Percentiles rank a stretch among this genome's conserved stretches.
Evolutionary conservation across 495 filamentous ascomycete genomes (phyloP).

Genomic region (Xylaria intraflava): DNA sequence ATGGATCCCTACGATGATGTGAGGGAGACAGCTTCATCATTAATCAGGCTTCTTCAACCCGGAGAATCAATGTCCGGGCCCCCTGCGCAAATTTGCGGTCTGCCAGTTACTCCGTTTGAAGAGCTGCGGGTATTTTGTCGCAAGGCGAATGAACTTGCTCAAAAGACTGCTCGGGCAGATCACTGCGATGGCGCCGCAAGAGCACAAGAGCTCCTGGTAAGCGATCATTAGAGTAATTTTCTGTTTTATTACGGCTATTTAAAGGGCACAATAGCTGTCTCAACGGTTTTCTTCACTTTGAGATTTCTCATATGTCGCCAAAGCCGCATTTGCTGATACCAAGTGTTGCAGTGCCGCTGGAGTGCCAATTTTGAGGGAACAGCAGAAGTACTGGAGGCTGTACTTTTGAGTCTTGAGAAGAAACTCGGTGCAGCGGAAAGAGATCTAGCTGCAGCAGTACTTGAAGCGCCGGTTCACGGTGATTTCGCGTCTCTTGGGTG

Average conservation of each 20-base stretch:
- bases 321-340: constrained; percentile 2
- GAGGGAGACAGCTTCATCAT: constrained; percentile 53
- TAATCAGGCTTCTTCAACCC: constrained; percentile 44
- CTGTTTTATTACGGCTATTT: background rate
- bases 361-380: constrained; percentile 22
- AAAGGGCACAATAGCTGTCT: too few relatives aligned
- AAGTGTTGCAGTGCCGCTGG: constrained; percentile 15
- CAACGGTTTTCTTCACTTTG: background rate
- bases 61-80: constrained; percentile 19
- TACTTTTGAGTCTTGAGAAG: constrained; percentile 48
- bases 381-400: constrained; percentile 32
- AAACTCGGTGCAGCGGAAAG: constrained; percentile 50
- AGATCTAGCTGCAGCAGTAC: constrained; percentile 54
- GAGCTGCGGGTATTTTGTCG: constrained; percentile 31
- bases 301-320: background rate
- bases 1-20: constrained; percentile 93
- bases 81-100: constrained; percentile 7
- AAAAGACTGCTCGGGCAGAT: constrained; percentile 68
- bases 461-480: constrained; percentile 63
- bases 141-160: constrained; percentile 52
- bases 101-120: constrained; percentile 15
- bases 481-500: constrained; percentile 60
- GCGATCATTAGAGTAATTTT: constrained; percentile 13
- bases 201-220: constrained; percentile 42
- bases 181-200: constrained; percentile 80